A percentile compares a stretch with the other conserved stretches of the same genome.
Conservation (phyloP, 768 basidiomycete species). For the Exidia glandulosa region DNA sequence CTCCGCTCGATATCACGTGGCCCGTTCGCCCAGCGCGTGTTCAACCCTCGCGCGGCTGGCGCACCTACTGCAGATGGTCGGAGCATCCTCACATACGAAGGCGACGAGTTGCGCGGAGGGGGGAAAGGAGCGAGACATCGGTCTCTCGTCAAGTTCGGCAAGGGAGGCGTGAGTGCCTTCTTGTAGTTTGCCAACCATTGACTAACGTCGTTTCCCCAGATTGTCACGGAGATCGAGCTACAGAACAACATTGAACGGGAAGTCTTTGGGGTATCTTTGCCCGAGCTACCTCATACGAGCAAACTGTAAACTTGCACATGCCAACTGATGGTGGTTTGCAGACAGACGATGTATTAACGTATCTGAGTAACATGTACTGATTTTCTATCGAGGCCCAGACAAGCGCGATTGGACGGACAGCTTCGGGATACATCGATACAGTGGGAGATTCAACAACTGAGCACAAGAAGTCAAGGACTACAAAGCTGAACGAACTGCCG, state of each 20-base stretch:
- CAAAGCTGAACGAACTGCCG: background rate
- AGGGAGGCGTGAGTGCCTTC: conserved; percentile 38
- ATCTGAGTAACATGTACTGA: too few species aligned
- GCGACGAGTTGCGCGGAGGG: conserved; percentile 58
- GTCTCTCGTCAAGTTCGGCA: conserved; percentile 34
- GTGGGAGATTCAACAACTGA: background rate
- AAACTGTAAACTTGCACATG: too few species aligned
- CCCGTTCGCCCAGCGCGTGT: conserved; percentile 48
- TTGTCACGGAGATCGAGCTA: background rate
- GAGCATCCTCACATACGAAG: conserved; percentile 50
- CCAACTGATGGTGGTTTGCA: too few species aligned
- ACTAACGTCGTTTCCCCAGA: background rate
- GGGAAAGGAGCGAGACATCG: conserved; percentile 50
- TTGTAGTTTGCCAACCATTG: background rate
- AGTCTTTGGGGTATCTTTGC: background rate
- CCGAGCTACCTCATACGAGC: background rate
- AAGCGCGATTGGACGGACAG: background rate
- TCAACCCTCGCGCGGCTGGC: conserved; percentile 38
- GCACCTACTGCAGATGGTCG: conserved; percentile 33
- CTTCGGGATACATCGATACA: background rate
- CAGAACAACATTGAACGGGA: background rate
- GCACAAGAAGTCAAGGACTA: background rate
- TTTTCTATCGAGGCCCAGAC: too few species aligned
- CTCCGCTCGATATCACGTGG: conserved; percentile 39
- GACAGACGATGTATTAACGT: too few species aligned